Evolutionary conservation across 495 filamentous ascomycete genomes (phyloP).

Genomic region (Collariella sp.): DNA sequence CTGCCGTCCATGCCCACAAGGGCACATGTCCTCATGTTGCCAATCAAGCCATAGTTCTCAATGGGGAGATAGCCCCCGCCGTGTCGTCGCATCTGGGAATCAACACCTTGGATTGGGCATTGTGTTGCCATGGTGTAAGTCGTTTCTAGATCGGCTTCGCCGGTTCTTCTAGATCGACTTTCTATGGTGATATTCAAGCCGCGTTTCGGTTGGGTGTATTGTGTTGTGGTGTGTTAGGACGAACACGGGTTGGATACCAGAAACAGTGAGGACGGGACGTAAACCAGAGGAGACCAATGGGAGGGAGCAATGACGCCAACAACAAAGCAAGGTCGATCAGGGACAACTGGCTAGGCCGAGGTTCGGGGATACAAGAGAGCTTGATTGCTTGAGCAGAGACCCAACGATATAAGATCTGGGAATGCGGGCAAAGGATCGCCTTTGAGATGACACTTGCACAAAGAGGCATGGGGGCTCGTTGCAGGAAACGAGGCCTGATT

Average conservation of each 20-base stretch:
- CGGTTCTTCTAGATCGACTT: neutral
- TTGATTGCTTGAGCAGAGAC: too few species aligned
- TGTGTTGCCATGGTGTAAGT: neutral
- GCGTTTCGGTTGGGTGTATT: neutral
- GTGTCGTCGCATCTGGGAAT: conserved; percentile 22
- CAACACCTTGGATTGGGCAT: conserved; percentile 12
- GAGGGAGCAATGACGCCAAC: neutral
- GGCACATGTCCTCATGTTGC: conserved; percentile 70
- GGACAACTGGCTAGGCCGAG: neutral
- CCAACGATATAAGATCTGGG: too few species aligned
- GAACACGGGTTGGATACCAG: neutral
- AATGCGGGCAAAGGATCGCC: too few species aligned
- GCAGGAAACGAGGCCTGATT: too few species aligned
- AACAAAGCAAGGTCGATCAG: neutral
- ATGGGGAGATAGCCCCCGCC: conserved; percentile 51
- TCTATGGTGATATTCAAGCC: too few species aligned
- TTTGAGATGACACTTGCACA: too few species aligned
- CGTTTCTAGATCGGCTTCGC: neutral
- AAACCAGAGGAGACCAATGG: neutral
- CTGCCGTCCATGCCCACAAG: conserved; percentile 62
- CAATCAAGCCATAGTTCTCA: conserved; percentile 68
- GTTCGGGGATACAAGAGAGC: too few species aligned
- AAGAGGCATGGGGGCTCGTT: too few species aligned
- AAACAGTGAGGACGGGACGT: neutral
- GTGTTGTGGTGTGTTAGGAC: neutral